Evolutionary conservation across 2,329 filamentous ascomycete genomes (phyloP), one percentile per base, ranked within the genome.

Genomic region (Nemania serpens): DNA sequence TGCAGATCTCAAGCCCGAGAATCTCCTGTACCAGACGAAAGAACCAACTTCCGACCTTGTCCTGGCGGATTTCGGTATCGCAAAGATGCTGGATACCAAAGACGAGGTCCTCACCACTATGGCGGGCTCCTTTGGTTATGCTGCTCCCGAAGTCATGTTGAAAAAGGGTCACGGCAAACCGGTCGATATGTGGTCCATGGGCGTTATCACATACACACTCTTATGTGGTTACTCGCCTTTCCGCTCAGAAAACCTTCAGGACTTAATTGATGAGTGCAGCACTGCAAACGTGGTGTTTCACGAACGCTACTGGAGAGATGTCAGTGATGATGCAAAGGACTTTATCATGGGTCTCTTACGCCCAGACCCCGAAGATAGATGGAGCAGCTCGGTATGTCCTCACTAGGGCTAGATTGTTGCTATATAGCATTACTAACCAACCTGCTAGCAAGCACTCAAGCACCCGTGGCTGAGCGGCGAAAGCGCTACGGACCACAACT

Each of bases 101-200:
- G 88, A 93, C 66, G 93, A 96, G 72, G 91, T 97, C 46, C 85
- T 99, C 65, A 98, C 93, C 68, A 98, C 93, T 53, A 99, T 99
- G 95, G 95, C 95, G 45, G 95, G 95, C 45, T 98, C 95, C 0
- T 98, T 99, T 74, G 95, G 95, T 56, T 99, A 99, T 73, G 95
- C 95, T 18, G 95, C 95, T 1, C 95, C 95, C 9, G 95, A 99
- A 76, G 93, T 99, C 61, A 99, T 99, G 95, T 83, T 97, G 66
- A 97, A 97, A 82, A 88, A 91, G 73, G 95, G 95, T 18, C 96
- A 99, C 75, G 95, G 95, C 75, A 99, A 98, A 78, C 92, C 95
- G 4, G 95, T 98, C 36, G 95, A 99, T 75, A 97, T 99, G 91
- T 99, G 95, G 95, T 98, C 95, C 2, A 85, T 99, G 78, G 95